Base-by-base conservation (phyloP, 441 rosid species). In the Francoa sonchifolia region DNA sequence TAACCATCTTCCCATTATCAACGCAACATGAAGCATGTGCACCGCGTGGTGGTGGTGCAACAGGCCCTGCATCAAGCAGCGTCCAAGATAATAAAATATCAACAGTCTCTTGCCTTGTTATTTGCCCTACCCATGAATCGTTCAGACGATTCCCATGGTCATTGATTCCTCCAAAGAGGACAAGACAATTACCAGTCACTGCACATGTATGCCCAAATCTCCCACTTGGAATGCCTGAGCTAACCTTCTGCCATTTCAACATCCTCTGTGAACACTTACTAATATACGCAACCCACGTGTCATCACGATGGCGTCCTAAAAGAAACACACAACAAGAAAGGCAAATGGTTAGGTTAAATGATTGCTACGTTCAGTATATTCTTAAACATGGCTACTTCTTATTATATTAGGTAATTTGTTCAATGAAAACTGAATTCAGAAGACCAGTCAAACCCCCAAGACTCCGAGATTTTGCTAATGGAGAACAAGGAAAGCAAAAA, bases 271-370 rank as follows among this genome's bases (percentile, higher is more conserved):
- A 66, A 29, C 65, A 71, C 44, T 69, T 64, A 17, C 81, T 83
- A 9, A 65, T 51, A 33, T 71, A 69, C 23, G 93, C 79, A 29
- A 73, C 71, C 96, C 96, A 90, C 26, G 98, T 79, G 39, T 90
- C 98, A 44, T 90, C 98, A 25, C 82, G 87, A 77, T 90, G 93
- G 12, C 94, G 93, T 27, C 98, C 96, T 89, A 39, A 4, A 14
- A 28, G 44, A 33, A 35, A 20, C 1, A 52, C 25, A 30, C 15
- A 6, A 28, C 14, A 30, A 30, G n/a, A n/a, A n/a, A n/a, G n/a
- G n/a, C n/a, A n/a, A n/a, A n/a, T n/a, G n/a, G n/a, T n/a, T n/a
- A n/a, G n/a, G n/a, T n/a, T n/a, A n/a, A n/a, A n/a, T n/a, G n/a
- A n/a, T n/a, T n/a, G n/a, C n/a, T n/a, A n/a, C n/a, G n/a, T n/a